Percentiles rank a stretch among this genome's conserved stretches.
phyloP scores from a whole-genome alignment of 2,329 filamentous ascomycete genomes.

The Alternaria metachromatica region DNA sequence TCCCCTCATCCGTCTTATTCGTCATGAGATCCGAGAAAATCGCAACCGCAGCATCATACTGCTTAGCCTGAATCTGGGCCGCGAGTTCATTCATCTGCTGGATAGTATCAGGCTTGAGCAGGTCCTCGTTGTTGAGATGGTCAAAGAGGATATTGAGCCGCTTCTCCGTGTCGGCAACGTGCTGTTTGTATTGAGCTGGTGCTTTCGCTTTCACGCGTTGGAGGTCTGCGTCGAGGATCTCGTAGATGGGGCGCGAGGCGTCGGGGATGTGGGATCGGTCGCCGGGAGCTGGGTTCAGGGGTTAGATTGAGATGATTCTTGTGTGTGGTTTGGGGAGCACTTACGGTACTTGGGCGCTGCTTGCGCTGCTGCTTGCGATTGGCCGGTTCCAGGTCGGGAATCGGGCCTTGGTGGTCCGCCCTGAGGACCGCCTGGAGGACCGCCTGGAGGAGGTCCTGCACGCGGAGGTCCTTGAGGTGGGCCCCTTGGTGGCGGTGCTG shows the following conservation, averaged over 20 bases:
- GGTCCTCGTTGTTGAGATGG: slow-evolving; percentile 93
- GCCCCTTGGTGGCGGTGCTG: slow-evolving; percentile 53
- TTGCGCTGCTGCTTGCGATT: slow-evolving; percentile 57
- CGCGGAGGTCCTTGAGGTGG: slow-evolving; percentile 52
- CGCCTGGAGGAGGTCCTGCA: slow-evolving; percentile 49
- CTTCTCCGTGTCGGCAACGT: slow-evolving; percentile 94
- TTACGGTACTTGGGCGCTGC: slow-evolving; percentile 73
- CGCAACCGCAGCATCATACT: slow-evolving; percentile 55
- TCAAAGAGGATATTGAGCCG: slow-evolving; percentile 93
- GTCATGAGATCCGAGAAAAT: slow-evolving; percentile 57
- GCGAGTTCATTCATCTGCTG: slow-evolving; percentile 67
- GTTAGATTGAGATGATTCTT: slow-evolving; percentile 24
- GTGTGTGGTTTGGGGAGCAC: slow-evolving; percentile 38
- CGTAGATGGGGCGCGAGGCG: slow-evolving; percentile 77
- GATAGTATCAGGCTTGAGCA: slow-evolving; percentile 81
- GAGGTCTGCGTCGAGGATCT: slow-evolving; percentile 83
- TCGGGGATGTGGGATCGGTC: slow-evolving; percentile 89
- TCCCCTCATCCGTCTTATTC: slow-evolving; percentile 57
- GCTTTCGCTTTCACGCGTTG: slow-evolving; percentile 86
- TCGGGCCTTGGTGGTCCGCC: slow-evolving; percentile 49
- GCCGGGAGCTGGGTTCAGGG: slow-evolving; percentile 62
- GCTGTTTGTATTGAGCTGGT: slow-evolving; percentile 82
- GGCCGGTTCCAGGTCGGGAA: slow-evolving; percentile 56
- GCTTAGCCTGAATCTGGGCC: slow-evolving; percentile 47
- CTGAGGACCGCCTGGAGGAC: slow-evolving; percentile 37